Evolutionary conservation across 2,329 filamentous ascomycete species (phyloP), one percentile per base, ranked within the genome.

Genomic region (Pseudocercospora fuligena): DNA sequence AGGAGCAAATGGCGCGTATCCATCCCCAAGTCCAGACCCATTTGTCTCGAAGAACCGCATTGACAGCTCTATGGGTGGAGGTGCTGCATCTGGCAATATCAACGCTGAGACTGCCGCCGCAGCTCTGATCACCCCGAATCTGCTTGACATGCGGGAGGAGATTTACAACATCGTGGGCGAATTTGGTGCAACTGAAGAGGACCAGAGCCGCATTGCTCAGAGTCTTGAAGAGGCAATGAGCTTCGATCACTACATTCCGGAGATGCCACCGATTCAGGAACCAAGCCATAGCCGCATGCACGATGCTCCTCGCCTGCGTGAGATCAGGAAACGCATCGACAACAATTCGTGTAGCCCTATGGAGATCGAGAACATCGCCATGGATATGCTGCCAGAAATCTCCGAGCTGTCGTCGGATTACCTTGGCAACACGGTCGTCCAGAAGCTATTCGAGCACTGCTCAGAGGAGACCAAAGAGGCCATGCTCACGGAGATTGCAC

Each of bases 381-480:
- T 92, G 68, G 92, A 92, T 69, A 99, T 99, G 95, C 87, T 99
- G 16, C 93, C 94, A 9, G 95, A 99, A 79, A 95, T 99, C 77
- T 93, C 94, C 3, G 95, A 99, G 80, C 85, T 99, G 25, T 87
- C 95, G 2, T 97, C 94, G 0, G 95, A 99, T 80, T 99, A 99
- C 75, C 87, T 99, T 33, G 95, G 95, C 73, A 99, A 99, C 82
- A 99, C 95, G 0, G 95, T 99, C n/a, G 94, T 99, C 19, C 95
- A 99, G 82, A 99, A 99, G 81, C 84, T 99, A 54, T 99, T 99
- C 76, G 94, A 99, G 79, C 93, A 92, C 81, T 98, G 95, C 82
- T 95, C 93, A 0, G 94, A 98, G 78, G 84, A 89, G 49, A 88
- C 94, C 49, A 94, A 96, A 74, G 93, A 97, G 78, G 90, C 91